Conservation (phyloP, 1,284 basidiomycete genomes). For the Boletus nobilissimus region DNA sequence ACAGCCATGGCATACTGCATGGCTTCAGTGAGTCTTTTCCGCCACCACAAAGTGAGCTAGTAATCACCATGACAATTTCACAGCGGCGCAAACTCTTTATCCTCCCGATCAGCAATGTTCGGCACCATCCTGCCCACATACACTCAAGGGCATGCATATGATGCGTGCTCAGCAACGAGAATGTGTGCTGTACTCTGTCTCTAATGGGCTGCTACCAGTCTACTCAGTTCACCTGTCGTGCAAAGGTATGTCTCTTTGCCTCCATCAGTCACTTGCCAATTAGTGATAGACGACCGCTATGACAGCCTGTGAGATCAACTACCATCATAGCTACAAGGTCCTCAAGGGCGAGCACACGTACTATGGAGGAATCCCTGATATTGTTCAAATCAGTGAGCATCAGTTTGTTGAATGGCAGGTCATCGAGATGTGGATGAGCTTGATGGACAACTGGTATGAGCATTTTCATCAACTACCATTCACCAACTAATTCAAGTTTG, state of each 20-base stretch:
- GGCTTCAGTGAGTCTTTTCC: not conserved
- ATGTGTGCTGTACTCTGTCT: not conserved
- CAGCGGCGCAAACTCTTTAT: not conserved
- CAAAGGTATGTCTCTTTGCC: not conserved
- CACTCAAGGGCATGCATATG: not conserved
- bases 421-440: conserved; percentile 5
- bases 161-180: not conserved
- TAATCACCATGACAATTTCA: not conserved
- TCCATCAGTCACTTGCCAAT: no score
- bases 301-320: conserved; percentile 14
- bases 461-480: not conserved
- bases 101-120: not conserved
- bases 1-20: not conserved
- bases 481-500: no score
- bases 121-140: not conserved
- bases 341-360: conserved; percentile 24
- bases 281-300: not conserved
- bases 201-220: not conserved
- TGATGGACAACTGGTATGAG: conserved; percentile 21
- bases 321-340: conserved; percentile 19
- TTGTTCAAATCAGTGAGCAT: conserved; percentile 21
- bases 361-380: conserved; percentile 7
- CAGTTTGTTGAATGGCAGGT: conserved; percentile 17
- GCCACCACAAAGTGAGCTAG: not conserved
- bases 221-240: conserved; percentile 15